Conservation (phyloP, 331 rosid genomes). For the Stylosanthes scabra region DNA sequence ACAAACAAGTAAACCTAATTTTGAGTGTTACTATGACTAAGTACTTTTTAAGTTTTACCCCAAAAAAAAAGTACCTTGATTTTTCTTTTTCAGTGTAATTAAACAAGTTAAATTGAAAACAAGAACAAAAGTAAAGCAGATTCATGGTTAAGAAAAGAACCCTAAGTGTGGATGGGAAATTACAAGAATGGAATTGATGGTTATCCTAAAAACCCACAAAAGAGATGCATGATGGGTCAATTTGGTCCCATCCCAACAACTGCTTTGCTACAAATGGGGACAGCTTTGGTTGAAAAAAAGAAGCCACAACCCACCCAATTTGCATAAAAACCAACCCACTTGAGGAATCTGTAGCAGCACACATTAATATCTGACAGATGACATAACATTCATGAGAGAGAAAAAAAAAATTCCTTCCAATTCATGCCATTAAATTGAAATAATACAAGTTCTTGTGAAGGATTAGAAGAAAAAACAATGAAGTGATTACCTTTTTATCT, state of each 20-base stretch:
- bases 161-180: conserved; percentile 40
- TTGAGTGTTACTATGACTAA: conserved; percentile 43
- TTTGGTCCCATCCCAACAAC: conserved; percentile 90
- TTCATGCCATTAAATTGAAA: conserved; percentile 31
- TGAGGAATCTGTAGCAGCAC: conserved; percentile 61
- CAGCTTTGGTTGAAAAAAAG: conserved; percentile 76
- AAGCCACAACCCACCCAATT: conserved; percentile 63
- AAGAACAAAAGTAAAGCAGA: conserved; percentile 7
- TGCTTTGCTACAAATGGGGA: conserved; percentile 51
- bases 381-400: conserved; percentile 49
- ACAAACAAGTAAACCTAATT: conserved; percentile 60
- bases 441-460: too few species aligned
- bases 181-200: conserved; percentile 68
- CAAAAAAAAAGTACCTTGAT: neutral
- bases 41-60: conserved; percentile 23
- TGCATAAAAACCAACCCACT: conserved; percentile 50
- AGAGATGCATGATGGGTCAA: conserved; percentile 63
- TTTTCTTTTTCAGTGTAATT: too few species aligned
- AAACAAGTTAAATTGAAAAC: conserved; percentile 15
- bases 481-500: too few species aligned
- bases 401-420: neutral
- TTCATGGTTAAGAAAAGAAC: conserved; percentile 8
- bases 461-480: too few species aligned
- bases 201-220: conserved; percentile 61
- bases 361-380: conserved; percentile 74